A percentile compares a stretch with the other conserved stretches of the same genome.
phyloP scores from a whole-genome alignment of 2,329 filamentous ascomycete genomes.

The Hortaea werneckii region DNA sequence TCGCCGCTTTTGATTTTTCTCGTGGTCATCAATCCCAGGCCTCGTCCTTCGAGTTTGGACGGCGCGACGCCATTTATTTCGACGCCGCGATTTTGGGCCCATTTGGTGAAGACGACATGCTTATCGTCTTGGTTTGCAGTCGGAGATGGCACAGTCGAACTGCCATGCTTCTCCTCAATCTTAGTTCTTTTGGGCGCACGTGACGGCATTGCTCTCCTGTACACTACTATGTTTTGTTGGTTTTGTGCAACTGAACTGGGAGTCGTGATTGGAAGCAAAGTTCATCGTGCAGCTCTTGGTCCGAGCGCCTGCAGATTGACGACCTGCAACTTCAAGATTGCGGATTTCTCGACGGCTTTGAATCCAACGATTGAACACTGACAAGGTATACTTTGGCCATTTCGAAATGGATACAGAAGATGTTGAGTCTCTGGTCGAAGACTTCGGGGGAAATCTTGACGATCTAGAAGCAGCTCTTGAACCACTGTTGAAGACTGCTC shows the following conservation, averaged over 20 bases:
- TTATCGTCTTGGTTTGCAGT: slow-evolving; percentile 15
- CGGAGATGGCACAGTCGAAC: background rate
- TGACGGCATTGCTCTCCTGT: background rate
- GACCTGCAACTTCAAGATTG: background rate
- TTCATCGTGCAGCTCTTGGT: background rate
- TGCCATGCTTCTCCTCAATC: background rate
- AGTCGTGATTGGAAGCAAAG: no score
- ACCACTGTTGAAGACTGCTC: slow-evolving; percentile 57
- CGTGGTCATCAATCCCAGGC: slow-evolving; percentile 67
- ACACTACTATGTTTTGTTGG: no score
- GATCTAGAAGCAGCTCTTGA: slow-evolving; percentile 62
- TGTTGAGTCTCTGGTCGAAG: slow-evolving; percentile 58
- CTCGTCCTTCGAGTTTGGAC: slow-evolving; percentile 57
- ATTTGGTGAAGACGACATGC: slow-evolving; percentile 51
- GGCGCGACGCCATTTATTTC: slow-evolving; percentile 57
- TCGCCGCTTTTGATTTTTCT: slow-evolving; percentile 52
- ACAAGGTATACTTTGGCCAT: no score
- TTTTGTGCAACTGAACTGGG: no score
- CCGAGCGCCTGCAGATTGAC: background rate
- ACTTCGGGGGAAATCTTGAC: slow-evolving; percentile 63
- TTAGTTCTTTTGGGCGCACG: slow-evolving; percentile 3
- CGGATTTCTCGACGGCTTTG: no score
- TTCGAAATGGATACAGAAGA: slow-evolving; percentile 44
- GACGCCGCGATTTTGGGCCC: slow-evolving; percentile 58
- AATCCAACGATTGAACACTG: no score